Evolutionary conservation across 1,284 basidiomycete genomes (phyloP).

Genomic region (Tetrapyrgos nigripes): DNA sequence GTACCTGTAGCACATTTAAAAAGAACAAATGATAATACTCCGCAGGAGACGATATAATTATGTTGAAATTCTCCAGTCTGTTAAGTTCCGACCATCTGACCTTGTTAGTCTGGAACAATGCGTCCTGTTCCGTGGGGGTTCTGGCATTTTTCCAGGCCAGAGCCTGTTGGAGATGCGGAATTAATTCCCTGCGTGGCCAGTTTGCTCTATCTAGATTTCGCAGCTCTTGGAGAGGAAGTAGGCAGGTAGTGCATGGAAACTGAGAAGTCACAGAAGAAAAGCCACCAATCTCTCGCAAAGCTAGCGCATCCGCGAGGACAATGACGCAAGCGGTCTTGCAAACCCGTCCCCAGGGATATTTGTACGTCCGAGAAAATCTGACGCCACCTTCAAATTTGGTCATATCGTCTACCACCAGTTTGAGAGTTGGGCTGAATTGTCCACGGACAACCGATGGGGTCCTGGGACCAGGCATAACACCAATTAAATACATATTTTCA

Average conservation of each 20-base stretch:
- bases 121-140: not conserved
- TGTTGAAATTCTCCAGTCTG: constrained; percentile 21
- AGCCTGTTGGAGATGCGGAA: not conserved
- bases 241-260: constrained; percentile 32
- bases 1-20: not conserved
- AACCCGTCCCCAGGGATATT: constrained; percentile 21
- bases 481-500: constrained; percentile 29
- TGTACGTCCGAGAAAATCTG: constrained; percentile 25
- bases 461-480: constrained; percentile 27
- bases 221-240: constrained; percentile 17
- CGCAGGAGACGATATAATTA: not conserved
- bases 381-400: constrained; percentile 36
- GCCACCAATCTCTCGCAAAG: constrained; percentile 29
- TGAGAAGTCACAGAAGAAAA: constrained; percentile 18
- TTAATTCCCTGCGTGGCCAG: constrained; percentile 21
- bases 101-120: constrained; percentile 27
- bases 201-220: constrained; percentile 19
- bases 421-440: constrained; percentile 36
- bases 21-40: not conserved
- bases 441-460: constrained; percentile 18
- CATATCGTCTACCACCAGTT: constrained; percentile 36
- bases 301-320: constrained; percentile 37
- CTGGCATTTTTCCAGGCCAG: constrained; percentile 3
- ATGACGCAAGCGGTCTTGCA: constrained; percentile 27
- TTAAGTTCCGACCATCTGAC: constrained; percentile 43